Conservation (phyloP, 192 early-diverging fungal genomes). For the Linnemannia zychae region DNA sequence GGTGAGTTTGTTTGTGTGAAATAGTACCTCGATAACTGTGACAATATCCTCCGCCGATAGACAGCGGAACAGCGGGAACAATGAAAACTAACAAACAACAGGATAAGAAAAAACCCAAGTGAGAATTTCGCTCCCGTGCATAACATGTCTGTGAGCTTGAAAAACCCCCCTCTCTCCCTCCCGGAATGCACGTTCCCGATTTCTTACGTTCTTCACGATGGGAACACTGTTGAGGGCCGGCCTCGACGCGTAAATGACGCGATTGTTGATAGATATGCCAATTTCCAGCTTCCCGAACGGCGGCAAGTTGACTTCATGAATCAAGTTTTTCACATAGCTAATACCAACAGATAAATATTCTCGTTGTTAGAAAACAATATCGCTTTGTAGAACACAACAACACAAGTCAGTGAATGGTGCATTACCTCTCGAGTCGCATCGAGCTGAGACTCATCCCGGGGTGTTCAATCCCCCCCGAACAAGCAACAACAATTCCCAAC, state of each 20-base stretch:
- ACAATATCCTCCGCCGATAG: constrained; percentile 76
- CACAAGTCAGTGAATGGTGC: background rate
- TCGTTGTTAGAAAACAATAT: too few relatives aligned
- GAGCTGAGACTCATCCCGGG: constrained; percentile 43
- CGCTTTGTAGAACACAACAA: background rate
- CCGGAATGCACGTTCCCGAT: background rate
- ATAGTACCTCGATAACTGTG: constrained; percentile 76
- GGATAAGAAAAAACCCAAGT: background rate
- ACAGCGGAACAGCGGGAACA: constrained; percentile 79
- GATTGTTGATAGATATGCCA: constrained; percentile 72
- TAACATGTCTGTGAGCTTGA: too few relatives aligned
- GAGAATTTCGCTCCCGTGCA: background rate
- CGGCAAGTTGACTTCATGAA: constrained; percentile 80
- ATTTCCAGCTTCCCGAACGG: constrained; percentile 85
- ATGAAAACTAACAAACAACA: constrained; percentile 70
- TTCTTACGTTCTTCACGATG: constrained; percentile 77
- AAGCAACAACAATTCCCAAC: constrained; percentile 68
- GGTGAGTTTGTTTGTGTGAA: background rate
- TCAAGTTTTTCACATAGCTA: constrained; percentile 74
- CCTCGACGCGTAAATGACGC: constrained; percentile 74
- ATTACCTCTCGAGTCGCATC: constrained; percentile 71
- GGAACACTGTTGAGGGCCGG: constrained; percentile 84
- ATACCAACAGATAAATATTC: background rate
- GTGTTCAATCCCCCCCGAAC: constrained; percentile 66
- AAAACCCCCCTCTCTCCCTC: too few relatives aligned